These are phyloP conservation scores for Hypomontagnella submonticulosa DNA, from an alignment of 495 filamentous ascomycete genomes.

Conservation along the genomic window DNA sequence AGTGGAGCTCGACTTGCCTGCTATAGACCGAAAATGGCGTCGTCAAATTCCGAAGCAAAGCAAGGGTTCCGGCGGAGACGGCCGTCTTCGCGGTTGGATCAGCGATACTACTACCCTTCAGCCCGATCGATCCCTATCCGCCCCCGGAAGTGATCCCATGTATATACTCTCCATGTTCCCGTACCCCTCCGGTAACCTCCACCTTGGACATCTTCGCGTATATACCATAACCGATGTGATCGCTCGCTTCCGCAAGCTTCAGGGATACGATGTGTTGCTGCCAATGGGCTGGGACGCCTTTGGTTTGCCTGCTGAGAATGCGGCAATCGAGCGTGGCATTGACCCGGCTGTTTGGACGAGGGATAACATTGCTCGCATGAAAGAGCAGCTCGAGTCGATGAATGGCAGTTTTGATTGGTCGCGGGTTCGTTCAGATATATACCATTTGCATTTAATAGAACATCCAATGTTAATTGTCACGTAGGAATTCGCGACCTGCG, in stretches of 20 bases:
- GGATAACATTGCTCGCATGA: slow-evolving; percentile 84
- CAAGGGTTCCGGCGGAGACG: slow-evolving; percentile 7
- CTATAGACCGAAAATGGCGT: slow-evolving; percentile 82
- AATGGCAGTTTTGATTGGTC: slow-evolving; percentile 86
- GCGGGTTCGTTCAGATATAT: slow-evolving; percentile 64
- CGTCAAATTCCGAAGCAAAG: slow-evolving; percentile 55
- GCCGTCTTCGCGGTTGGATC: background rate
- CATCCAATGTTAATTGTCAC: slow-evolving; percentile 20
- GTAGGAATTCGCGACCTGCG: slow-evolving; percentile 85
- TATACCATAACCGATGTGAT: slow-evolving; percentile 92
- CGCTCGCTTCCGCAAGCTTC: slow-evolving; percentile 79
- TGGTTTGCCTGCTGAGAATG: slow-evolving; percentile 90
- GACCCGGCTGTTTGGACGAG: slow-evolving; percentile 83
- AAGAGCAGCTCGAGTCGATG: slow-evolving; percentile 79
- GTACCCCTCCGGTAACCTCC: slow-evolving; percentile 89
- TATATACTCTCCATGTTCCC: slow-evolving; percentile 94
- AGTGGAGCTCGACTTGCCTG: slow-evolving; percentile 67
- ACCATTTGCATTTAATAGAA: slow-evolving; percentile 13
- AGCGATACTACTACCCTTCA: slow-evolving; percentile 1
- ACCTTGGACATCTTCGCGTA: slow-evolving; percentile 87
- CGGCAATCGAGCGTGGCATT: slow-evolving; percentile 86
- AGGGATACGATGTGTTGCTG: slow-evolving; percentile 79
- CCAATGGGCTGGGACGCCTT: slow-evolving; percentile 97
- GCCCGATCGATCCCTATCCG: background rate
- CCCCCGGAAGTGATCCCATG: slow-evolving; percentile 61